Evolutionary conservation across 1,284 basidiomycete genomes (phyloP).

Genomic region (Cryptococcus maquisensis): DNA sequence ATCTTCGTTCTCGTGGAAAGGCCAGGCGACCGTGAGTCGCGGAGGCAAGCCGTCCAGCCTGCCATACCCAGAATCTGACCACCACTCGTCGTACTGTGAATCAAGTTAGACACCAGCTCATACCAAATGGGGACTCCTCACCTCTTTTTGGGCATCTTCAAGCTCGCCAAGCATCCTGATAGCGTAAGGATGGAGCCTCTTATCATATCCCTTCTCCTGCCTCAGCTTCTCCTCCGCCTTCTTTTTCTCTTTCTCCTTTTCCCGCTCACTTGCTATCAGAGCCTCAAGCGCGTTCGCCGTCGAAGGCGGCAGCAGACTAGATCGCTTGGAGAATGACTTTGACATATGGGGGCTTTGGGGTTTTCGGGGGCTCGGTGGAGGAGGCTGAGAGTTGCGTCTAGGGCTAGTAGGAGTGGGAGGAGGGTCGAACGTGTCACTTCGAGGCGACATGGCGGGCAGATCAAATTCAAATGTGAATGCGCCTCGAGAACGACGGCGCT

Average conservation of each 20-base stretch:
- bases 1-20: conserved; percentile 49
- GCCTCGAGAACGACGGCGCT: not conserved
- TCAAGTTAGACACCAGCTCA: not conserved
- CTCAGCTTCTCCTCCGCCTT: conserved; percentile 5
- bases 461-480: conserved; percentile 47
- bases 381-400: conserved; percentile 3
- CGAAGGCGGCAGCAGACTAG: conserved; percentile 43
- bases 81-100: conserved; percentile 48
- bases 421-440: conserved; percentile 48
- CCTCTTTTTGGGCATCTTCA: conserved; percentile 52
- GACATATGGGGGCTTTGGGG: conserved; percentile 46
- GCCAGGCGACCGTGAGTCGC: conserved; percentile 48
- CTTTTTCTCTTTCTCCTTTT: conserved; percentile 3
- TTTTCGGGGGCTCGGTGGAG: conserved; percentile 33
- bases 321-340: conserved; percentile 45
- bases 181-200: conserved; percentile 51
- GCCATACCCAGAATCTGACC: conserved; percentile 47
- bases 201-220: conserved; percentile 34
- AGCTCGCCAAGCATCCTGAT: conserved; percentile 51
- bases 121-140: conserved; percentile 17
- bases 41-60: conserved; percentile 48
- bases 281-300: conserved; percentile 42
- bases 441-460: conserved; percentile 46
- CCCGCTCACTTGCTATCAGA: conserved; percentile 17
- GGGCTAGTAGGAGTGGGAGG: conserved; percentile 14